Percentiles rank a stretch among this genome's conserved stretches.
Evolutionary conservation across 1,139 yeast species (phyloP).

Genomic region (Pichia sp.): DNA sequence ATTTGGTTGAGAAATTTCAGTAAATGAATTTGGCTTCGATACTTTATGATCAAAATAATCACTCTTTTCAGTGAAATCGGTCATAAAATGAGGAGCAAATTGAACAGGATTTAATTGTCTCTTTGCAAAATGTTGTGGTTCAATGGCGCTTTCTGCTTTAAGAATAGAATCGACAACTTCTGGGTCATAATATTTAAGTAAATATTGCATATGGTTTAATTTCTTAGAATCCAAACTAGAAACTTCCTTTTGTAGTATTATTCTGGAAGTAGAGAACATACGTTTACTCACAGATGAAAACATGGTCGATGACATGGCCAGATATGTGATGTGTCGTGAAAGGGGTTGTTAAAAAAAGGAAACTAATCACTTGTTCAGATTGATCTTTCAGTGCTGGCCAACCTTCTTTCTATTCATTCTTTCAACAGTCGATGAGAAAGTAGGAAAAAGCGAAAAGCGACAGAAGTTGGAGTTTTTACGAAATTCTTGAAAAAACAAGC

Average conservation of each 20-base stretch:
- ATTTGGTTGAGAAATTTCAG: slow-evolving; percentile 25
- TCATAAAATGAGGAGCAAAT: slow-evolving; percentile 57
- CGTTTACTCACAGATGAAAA: slow-evolving; percentile 12
- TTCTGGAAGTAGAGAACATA: slow-evolving; percentile 16
- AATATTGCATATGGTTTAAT: slow-evolving; percentile 47
- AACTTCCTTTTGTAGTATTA: slow-evolving; percentile 12
- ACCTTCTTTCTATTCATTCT: too few relatives aligned
- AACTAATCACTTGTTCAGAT: too few relatives aligned
- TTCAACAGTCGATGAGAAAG: too few relatives aligned
- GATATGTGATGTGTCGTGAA: too few relatives aligned
- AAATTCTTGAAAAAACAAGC: too few relatives aligned
- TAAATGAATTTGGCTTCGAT: slow-evolving; percentile 17
- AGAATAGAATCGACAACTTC: slow-evolving; percentile 73
- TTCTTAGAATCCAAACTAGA: slow-evolving; percentile 21
- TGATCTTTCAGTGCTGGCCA: too few relatives aligned
- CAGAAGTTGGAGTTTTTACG: too few relatives aligned
- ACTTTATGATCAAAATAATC: slow-evolving; percentile 37
- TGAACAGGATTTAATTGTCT: slow-evolving; percentile 35
- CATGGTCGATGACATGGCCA: slow-evolving; percentile 4
- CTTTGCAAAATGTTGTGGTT: slow-evolving; percentile 50
- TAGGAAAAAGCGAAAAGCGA: too few relatives aligned
- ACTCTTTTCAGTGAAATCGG: slow-evolving; percentile 53
- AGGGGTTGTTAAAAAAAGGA: too few relatives aligned
- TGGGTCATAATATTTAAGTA: slow-evolving; percentile 69
- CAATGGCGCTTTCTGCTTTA: slow-evolving; percentile 68